A percentile compares a stretch with the other conserved stretches of the same genome.
Evolutionary conservation across 805 yeast species (phyloP).

Genomic region (Kuraishia cidri): DNA sequence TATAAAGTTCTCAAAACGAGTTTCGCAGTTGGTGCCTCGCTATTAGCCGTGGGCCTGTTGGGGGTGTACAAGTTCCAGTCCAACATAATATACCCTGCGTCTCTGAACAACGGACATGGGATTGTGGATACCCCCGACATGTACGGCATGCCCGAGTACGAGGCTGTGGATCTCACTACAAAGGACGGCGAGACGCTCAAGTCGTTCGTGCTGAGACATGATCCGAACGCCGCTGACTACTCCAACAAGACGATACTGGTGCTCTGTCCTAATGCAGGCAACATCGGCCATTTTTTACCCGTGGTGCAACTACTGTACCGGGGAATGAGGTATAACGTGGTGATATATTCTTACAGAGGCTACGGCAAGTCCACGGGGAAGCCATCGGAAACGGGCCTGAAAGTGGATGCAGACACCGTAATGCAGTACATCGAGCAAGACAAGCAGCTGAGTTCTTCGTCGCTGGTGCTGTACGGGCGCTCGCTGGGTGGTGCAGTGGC

Average conservation of each 20-base stretch:
- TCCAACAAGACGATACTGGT: constrained; percentile 64
- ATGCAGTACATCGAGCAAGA: constrained; percentile 49
- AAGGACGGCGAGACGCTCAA: constrained; percentile 63
- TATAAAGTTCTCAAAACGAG: constrained; percentile 21
- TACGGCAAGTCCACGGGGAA: constrained; percentile 76
- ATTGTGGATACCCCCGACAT: constrained; percentile 71
- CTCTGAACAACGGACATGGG: constrained; percentile 65
- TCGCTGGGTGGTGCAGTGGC: constrained; percentile 96
- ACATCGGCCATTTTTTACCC: constrained; percentile 86
- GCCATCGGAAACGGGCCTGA: constrained; percentile 73
- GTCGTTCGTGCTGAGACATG: constrained; percentile 52
- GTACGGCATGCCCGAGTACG: constrained; percentile 53
- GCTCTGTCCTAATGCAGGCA: constrained; percentile 91
- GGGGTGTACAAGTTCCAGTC: constrained; percentile 57
- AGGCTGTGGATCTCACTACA: constrained; percentile 52
- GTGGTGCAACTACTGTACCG: constrained; percentile 62
- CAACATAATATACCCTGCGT: constrained; percentile 74
- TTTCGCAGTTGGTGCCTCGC: constrained; percentile 30
- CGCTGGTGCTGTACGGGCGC: constrained; percentile 72
- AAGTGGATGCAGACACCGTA: constrained; percentile 71
- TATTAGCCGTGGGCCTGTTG: constrained; percentile 34
- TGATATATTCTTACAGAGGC: constrained; percentile 85
- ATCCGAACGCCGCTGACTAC: constrained; percentile 24
- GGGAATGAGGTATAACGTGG: constrained; percentile 62
- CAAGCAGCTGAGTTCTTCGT: constrained; percentile 38